Conservation (phyloP, 495 filamentous ascomycete genomes). For the Aspergillus ostianus region DNA sequence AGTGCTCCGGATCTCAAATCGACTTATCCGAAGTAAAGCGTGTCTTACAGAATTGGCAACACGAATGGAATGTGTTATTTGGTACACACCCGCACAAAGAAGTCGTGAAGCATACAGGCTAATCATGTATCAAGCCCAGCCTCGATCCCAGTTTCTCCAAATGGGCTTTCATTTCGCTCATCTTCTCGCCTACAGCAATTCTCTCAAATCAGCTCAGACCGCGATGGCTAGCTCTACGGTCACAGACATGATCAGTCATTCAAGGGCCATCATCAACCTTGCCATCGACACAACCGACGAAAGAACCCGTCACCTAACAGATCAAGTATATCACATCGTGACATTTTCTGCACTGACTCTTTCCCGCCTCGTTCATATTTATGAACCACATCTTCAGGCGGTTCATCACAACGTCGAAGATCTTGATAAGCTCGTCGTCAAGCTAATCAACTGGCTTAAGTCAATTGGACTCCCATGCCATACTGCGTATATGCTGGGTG, state of each 20-base stretch:
- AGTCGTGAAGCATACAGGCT: background rate
- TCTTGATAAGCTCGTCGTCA: conserved; percentile 33
- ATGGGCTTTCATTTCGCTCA: conserved; percentile 51
- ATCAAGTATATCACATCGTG: conserved; percentile 52
- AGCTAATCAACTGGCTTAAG: conserved; percentile 41
- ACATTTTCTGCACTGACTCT: conserved; percentile 45
- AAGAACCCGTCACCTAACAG: conserved; percentile 43
- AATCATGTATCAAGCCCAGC: conserved; percentile 31
- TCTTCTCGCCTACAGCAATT: conserved; percentile 41
- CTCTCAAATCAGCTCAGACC: conserved; percentile 33
- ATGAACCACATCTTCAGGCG: conserved; percentile 31
- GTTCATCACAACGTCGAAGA: conserved; percentile 29
- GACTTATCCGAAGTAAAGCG: conserved; percentile 34
- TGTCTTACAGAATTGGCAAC: conserved; percentile 37
- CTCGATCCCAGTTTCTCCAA: conserved; percentile 45
- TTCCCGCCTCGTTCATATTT: conserved; percentile 36
- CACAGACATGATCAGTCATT: conserved; percentile 43
- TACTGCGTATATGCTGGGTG: conserved; percentile 42
- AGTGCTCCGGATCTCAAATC: conserved; percentile 21
- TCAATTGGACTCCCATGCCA: conserved; percentile 46
- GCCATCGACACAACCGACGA: conserved; percentile 48
- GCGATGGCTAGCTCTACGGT: conserved; percentile 36
- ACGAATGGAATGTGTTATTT: conserved; percentile 41
- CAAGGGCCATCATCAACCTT: conserved; percentile 40
- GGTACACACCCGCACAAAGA: conserved; percentile 22